Evolutionary conservation across 2,329 filamentous ascomycete species (phyloP), one percentile per base, ranked within the genome.

Genomic region (Fusarium tjaetaba): DNA sequence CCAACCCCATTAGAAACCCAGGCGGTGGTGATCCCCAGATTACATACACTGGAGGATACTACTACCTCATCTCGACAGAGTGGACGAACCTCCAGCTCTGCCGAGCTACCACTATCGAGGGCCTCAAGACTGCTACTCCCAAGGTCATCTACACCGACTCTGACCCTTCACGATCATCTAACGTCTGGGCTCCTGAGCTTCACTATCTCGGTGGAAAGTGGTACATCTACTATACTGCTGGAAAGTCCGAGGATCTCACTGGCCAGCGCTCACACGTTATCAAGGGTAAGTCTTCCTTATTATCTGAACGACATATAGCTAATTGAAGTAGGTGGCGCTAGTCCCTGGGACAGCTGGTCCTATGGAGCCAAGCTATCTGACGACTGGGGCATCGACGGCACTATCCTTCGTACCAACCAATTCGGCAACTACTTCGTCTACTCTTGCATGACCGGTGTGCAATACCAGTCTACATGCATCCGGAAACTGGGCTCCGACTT

Each of bases 161-260:
- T 9, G 84, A 84, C 22, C 76, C 87, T 4, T 81, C 80, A 8
- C 81, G 86, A 22, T 87, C 86, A 78, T 87, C 86, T 77, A 89
- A 88, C 61, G 84, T 90, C 42, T 90, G 88, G 88, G 88, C 88
- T 1, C 88, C 88, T 0, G 88, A 89, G 72, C 80, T 89, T 1
- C 88, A 89, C 73, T 85, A 85, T 63, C 76, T 89, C 13, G 82
- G 85, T n/a, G 80, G 79, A 20, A 75, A 61, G 24, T 85, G 88
- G 88, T 89, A 88, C 64, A 84, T 90, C 43, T 90, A 90, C 79
- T 90, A 89, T 76, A 87, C 87, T 0, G 86, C 87, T 3, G 87
- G 87, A 2, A 81, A 81, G 30, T 77, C 78, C 4, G 57, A 46
- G 5, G 81, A 88, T 68, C 79, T 89, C 3, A 85, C 85, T 38